Evolutionary conservation across 2,329 filamentous ascomycete species (phyloP).

Genomic region (Mycosphaerella sp.): DNA sequence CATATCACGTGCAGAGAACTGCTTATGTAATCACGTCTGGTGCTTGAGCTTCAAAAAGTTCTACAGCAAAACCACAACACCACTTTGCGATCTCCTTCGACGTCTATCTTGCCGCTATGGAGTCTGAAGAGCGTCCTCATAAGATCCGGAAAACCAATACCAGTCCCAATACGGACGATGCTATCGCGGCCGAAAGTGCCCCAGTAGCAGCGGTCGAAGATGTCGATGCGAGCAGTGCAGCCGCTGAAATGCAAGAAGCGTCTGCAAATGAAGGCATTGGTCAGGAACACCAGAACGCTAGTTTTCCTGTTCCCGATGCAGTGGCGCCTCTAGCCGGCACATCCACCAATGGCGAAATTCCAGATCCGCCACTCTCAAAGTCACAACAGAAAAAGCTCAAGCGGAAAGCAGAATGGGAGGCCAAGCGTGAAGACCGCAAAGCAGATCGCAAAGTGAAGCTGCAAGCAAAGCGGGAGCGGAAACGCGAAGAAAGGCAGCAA

Average conservation of each 20-base stretch:
- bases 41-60: conserved; percentile 4
- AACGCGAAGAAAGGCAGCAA: conserved; percentile 33
- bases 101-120: conserved; percentile 39
- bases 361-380: conserved; percentile 62
- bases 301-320: conserved; percentile 2
- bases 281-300: not conserved
- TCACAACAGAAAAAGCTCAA: conserved; percentile 76
- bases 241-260: not conserved
- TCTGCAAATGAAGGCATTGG: not conserved
- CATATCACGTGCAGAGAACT: not conserved
- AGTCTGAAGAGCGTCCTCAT: conserved; percentile 49
- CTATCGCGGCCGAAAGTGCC: not conserved
- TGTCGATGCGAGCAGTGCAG: not conserved
- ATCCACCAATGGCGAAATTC: not conserved
- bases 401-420: conserved; percentile 69
- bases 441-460: conserved; percentile 53
- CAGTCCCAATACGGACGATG: not conserved
- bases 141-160: conserved; percentile 48
- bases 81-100: not conserved
- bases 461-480: conserved; percentile 48
- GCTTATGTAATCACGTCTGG: not conserved
- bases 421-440: conserved; percentile 55
- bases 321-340: not conserved
- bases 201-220: not conserved
- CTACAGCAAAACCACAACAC: not conserved